A percentile compares a stretch with the other conserved stretches of the same genome.
phyloP scores from a whole-genome alignment of 2,329 filamentous ascomycete genomes.

The Fusarium subtropicale region DNA sequence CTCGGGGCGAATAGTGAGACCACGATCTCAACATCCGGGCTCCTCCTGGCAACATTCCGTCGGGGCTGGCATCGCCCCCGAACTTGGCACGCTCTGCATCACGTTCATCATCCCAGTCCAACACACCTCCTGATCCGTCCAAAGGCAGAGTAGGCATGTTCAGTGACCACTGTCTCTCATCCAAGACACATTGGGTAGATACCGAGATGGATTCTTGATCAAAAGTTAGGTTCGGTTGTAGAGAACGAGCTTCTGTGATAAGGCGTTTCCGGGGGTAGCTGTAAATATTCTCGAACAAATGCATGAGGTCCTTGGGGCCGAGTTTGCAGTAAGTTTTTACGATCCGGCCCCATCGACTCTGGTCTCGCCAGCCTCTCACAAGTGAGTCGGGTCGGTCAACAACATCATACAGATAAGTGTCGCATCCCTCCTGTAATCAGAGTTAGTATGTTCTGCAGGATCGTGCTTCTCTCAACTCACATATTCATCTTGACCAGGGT shows the following conservation, averaged over 20 bases:
- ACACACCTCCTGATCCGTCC: conserved; percentile 54
- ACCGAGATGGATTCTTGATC: conserved; percentile 60
- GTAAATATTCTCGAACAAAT: conserved; percentile 61
- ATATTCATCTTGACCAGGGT: conserved; percentile 50
- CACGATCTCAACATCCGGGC: conserved; percentile 46
- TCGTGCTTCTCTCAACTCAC: conserved; percentile 46
- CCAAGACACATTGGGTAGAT: conserved; percentile 53
- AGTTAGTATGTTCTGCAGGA: conserved; percentile 10
- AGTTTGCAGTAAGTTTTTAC: conserved; percentile 63
- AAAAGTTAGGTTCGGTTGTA: conserved; percentile 57
- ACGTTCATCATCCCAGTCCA: conserved; percentile 56
- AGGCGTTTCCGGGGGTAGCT: conserved; percentile 60
- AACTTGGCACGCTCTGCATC: conserved; percentile 50
- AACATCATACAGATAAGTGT: conserved; percentile 42
- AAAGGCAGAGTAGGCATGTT: conserved; percentile 50
- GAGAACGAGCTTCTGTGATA: conserved; percentile 55
- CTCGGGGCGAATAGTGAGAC: conserved; percentile 55
- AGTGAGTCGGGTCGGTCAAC: conserved; percentile 49
- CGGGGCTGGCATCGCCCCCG: conserved; percentile 52
- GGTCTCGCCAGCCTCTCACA: conserved; percentile 52
- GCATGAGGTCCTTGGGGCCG: conserved; percentile 61
- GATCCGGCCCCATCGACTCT: conserved; percentile 54
- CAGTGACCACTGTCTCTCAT: conserved; percentile 54
- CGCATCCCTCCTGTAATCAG: conserved; percentile 30
- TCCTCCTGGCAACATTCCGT: conserved; percentile 53